These are phyloP conservation scores for Hyphodiscus hymeniophilus DNA, from an alignment of 495 filamentous ascomycete genomes.

Conservation along the genomic window DNA sequence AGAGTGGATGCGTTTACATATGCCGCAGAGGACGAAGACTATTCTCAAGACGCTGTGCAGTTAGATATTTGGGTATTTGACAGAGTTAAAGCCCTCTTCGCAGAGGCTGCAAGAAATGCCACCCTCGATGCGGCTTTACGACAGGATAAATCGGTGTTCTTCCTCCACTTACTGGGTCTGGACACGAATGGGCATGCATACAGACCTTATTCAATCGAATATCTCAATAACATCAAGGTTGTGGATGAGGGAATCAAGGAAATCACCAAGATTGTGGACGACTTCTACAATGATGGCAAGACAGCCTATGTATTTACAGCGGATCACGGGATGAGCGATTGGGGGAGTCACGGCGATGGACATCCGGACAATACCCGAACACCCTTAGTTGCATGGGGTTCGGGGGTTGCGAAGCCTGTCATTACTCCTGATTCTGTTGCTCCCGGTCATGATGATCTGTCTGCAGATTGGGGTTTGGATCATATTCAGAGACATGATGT, in stretches of 20 bases:
- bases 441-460: constrained; percentile 88
- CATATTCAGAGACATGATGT: constrained; percentile 83
- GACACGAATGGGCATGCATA: constrained; percentile 87
- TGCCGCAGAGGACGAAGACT: constrained; percentile 80
- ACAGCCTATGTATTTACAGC: constrained; percentile 97
- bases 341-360: constrained; percentile 94
- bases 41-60: constrained; percentile 66
- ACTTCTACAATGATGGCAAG: constrained; percentile 87
- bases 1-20: constrained; percentile 81
- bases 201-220: constrained; percentile 92
- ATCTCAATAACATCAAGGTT: constrained; percentile 87
- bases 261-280: constrained; percentile 69
- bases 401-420: constrained; percentile 75
- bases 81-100: constrained; percentile 78
- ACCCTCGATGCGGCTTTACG: constrained; percentile 68
- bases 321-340: constrained; percentile 98
- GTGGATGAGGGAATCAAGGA: constrained; percentile 85
- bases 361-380: constrained; percentile 97
- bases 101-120: constrained; percentile 63
- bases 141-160: constrained; percentile 88
- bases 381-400: constrained; percentile 89
- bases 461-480: constrained; percentile 78
- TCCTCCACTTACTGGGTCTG: constrained; percentile 90
- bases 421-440: constrained; percentile 42
- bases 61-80: constrained; percentile 97